Conservation (phyloP, 148 eudicot genomes). For the Beta vulgaris region DNA sequence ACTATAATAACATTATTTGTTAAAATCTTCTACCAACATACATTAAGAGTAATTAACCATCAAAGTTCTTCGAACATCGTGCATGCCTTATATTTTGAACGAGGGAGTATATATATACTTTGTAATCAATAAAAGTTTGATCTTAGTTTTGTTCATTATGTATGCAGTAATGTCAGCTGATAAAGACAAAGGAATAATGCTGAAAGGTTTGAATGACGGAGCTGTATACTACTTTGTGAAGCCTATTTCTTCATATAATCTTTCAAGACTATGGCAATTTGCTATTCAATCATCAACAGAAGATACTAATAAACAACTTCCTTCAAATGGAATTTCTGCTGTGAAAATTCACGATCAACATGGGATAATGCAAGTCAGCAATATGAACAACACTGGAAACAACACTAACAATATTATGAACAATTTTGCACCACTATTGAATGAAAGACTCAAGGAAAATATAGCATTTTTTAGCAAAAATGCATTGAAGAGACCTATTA, state of each 20-base stretch:
- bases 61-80: too few relatives aligned
- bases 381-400: neutral
- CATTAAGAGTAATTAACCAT: too few relatives aligned
- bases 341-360: neutral
- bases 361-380: neutral
- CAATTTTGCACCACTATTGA: neutral
- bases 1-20: too few relatives aligned
- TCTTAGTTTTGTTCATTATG: neutral
- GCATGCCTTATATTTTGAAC: too few relatives aligned
- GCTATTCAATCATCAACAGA: constrained; percentile 21
- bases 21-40: too few relatives aligned
- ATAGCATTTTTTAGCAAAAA: neutral
- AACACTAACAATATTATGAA: neutral
- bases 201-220: constrained; percentile 39
- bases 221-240: constrained; percentile 51
- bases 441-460: neutral
- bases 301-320: neutral
- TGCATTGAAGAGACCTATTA: constrained; percentile 15
- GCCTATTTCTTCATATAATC: constrained; percentile 36
- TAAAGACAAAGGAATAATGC: constrained; percentile 25
- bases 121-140: too few relatives aligned
- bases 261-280: constrained; percentile 53
- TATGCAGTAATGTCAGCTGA: constrained; percentile 69
- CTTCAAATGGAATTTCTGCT: neutral
- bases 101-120: too few relatives aligned